Percentiles rank a stretch among this genome's conserved stretches.
phyloP scores from a whole-genome alignment of 2,329 filamentous ascomycete genomes.

The Alternaria infectoria region DNA sequence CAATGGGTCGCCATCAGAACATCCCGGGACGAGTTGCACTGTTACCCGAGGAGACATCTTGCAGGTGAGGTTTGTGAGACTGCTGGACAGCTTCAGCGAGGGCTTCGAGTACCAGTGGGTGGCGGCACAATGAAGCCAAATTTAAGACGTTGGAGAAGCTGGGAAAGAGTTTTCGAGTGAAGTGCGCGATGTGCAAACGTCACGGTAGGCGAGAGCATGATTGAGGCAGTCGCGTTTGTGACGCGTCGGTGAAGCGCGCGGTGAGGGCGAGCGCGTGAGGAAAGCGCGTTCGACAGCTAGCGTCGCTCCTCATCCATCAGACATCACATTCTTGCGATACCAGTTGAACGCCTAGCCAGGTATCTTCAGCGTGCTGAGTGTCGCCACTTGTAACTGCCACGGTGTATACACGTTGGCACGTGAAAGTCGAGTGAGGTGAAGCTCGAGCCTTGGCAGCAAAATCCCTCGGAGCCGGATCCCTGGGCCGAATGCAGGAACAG shows the following conservation, averaged over 20 bases:
- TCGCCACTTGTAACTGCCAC: background rate
- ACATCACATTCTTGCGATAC: background rate
- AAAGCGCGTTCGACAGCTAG: constrained; percentile 8
- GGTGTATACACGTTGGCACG: background rate
- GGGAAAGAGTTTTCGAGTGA: background rate
- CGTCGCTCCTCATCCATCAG: background rate
- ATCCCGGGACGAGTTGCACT: constrained; percentile 14
- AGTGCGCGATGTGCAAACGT: background rate
- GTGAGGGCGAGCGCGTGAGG: constrained; percentile 12
- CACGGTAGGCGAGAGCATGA: constrained; percentile 2
- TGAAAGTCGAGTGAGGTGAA: background rate
- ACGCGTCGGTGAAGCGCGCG: constrained; percentile 1
- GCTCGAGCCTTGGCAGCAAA: constrained; percentile 5
- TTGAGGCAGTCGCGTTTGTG: constrained; percentile 11
- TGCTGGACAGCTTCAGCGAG: too few species aligned
- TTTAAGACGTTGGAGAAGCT: too few species aligned
- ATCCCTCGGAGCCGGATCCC: background rate
- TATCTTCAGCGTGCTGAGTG: background rate
- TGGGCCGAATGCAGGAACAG: constrained; percentile 13
- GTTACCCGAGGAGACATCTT: too few species aligned
- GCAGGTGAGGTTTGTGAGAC: too few species aligned
- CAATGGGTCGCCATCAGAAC: constrained; percentile 45
- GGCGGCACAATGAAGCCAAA: too few species aligned
- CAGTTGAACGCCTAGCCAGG: background rate
- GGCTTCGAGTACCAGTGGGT: too few species aligned